Base-by-base conservation (phyloP, 2,329 filamentous ascomycete genomes). In the Coccinonectria pachysandricola region DNA sequence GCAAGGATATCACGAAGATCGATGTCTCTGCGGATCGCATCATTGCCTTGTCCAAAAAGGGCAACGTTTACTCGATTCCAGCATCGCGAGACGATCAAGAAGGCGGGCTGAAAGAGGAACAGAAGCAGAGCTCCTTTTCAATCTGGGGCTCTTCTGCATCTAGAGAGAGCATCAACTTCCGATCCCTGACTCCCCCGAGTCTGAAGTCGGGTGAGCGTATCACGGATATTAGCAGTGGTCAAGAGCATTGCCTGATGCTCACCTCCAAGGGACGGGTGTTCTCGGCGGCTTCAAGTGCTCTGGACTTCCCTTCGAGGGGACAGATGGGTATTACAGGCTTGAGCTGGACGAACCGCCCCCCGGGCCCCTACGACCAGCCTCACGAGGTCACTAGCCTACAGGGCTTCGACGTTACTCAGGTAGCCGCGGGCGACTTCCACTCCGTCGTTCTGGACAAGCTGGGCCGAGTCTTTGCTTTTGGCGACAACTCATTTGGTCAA, bases 401-500 rank as follows among this genome's bases (percentile, higher is more conserved):
- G 30, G 81, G 77, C 5, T 79, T 79, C 37, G 68, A 81, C 4
- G 74, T 91, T 23, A 57, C 63, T 5, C 70, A 82, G 39, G 78
- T 96, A 31, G 87, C 88, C 1, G 63, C 84, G 2, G 91, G 91
- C 13, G 86, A 94, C 48, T 75, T 78, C 40, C 91, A 98, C 57
- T 93, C 85, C 4, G 59, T 92, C 2, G 81, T 75, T 1, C 65
- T 86, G 10, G 83, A 88, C 48, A 71, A 71, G 33, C 65, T 79
- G 27, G 88, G 88, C 10, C 72, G 75, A 10, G 68, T 91, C 10
- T 94, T 91, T 53, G 67, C 76, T 6, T 96, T 93, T 57, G 91
- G 91, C 19, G 87, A 96, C 53, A 96, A 96, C 57, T 76, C 77
- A 0, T 71, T 74, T 21, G 91, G 91, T n/a, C 91, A 96, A 54